Percentiles rank a stretch among this genome's conserved stretches.
These are phyloP conservation scores for Colletotrichum lentis DNA, from an alignment of 2,329 filamentous ascomycete genomes.

Conservation along the genomic window DNA sequence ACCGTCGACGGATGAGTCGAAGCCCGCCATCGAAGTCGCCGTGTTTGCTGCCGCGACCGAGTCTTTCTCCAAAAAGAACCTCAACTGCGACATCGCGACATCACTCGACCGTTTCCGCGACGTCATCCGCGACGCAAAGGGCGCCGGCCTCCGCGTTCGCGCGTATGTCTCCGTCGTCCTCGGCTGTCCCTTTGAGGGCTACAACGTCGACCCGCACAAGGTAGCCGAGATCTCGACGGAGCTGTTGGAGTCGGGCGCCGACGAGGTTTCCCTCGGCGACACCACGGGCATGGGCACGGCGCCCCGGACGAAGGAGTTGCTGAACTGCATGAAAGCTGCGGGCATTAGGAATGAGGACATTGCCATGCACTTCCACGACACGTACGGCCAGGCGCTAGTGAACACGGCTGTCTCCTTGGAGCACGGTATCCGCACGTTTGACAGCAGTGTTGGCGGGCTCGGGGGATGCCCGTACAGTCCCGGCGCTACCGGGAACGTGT, in stretches of 20 bases:
- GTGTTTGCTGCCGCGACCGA: conserved; percentile 87
- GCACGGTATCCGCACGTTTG: conserved; percentile 80
- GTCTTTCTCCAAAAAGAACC: conserved; percentile 80
- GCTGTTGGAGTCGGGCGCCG: conserved; percentile 84
- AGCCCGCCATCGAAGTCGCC: conserved; percentile 72
- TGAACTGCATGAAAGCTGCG: conserved; percentile 70
- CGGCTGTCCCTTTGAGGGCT: conserved; percentile 79
- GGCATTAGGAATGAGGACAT: conserved; percentile 75
- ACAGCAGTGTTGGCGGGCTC: conserved; percentile 80
- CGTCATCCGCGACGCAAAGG: conserved; percentile 74
- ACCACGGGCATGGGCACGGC: conserved; percentile 91
- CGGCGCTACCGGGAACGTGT: conserved; percentile 85
- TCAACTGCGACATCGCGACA: conserved; percentile 80
- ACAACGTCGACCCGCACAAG: conserved; percentile 68
- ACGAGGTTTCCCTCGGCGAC: conserved; percentile 89
- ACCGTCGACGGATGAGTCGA: conserved; percentile 50
- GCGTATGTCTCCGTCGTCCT: conserved; percentile 84
- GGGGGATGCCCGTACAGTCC: conserved; percentile 88
- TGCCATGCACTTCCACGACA: conserved; percentile 89
- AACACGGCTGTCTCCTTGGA: conserved; percentile 81
- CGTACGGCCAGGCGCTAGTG: conserved; percentile 84
- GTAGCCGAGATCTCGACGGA: conserved; percentile 73
- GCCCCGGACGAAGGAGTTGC: conserved; percentile 70
- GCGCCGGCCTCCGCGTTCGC: conserved; percentile 71
- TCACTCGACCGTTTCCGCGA: conserved; percentile 75